Evolutionary conservation across 2,329 filamentous ascomycete genomes (phyloP).

Genomic region (Fonsecaea nubica): DNA sequence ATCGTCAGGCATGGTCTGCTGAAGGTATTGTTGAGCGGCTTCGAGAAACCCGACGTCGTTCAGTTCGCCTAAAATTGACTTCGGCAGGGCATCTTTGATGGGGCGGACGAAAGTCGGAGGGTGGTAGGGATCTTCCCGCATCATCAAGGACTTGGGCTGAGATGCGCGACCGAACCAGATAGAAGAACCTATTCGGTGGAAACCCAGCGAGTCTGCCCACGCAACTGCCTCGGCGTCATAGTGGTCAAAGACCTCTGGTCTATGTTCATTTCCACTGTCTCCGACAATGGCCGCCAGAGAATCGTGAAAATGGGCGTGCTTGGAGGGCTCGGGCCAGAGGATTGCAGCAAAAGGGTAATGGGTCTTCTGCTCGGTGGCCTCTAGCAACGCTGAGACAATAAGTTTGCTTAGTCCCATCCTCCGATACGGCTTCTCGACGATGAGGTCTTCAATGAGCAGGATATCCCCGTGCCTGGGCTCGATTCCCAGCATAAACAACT

Average conservation of each 20-base stretch:
- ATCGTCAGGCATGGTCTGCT: background rate
- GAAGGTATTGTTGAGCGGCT: background rate
- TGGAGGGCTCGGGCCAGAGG: constrained; percentile 16
- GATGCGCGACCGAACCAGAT: constrained; percentile 42
- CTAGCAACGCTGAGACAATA: constrained; percentile 43
- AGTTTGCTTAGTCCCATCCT: constrained; percentile 44
- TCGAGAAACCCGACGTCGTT: background rate
- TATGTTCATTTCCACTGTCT: background rate
- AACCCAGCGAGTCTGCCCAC: constrained; percentile 44
- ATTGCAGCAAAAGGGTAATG: constrained; percentile 1
- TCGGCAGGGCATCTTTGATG: constrained; percentile 7
- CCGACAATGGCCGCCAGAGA: constrained; percentile 8
- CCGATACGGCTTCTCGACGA: constrained; percentile 38
- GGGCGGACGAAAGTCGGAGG: constrained; percentile 3
- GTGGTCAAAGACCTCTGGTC: constrained; percentile 16
- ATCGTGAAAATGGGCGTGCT: constrained; percentile 10
- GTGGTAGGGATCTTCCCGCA: background rate
- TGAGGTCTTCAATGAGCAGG: constrained; percentile 42
- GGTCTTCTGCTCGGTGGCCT: constrained; percentile 17
- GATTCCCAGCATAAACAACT: constrained; percentile 40
- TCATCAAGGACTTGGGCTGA: constrained; percentile 7
- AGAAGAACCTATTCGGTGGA: constrained; percentile 45
- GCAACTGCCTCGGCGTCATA: constrained; percentile 28
- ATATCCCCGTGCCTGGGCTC: constrained; percentile 41
- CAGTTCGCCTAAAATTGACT: background rate